A percentile compares a stretch with the other conserved stretches of the same genome.
phyloP scores from a whole-genome alignment of 2,329 filamentous ascomycete genomes.

The Periglandula ipomoeae region DNA sequence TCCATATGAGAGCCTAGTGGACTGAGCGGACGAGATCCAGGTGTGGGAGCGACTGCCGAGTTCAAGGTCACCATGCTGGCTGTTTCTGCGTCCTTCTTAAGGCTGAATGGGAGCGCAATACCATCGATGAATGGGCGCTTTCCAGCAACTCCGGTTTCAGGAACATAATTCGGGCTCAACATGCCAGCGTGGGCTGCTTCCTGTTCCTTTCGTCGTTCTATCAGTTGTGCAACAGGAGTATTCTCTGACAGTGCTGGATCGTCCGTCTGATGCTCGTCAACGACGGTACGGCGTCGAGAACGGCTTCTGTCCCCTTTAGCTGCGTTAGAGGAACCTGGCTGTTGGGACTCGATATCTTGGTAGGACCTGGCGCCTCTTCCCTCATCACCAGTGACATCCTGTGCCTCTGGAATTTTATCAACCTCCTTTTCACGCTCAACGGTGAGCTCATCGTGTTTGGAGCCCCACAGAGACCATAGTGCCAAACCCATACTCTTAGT shows the following conservation, averaged over 20 bases:
- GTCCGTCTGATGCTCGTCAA: conserved; percentile 41
- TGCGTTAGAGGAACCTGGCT: conserved; percentile 16
- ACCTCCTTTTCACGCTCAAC: conserved; percentile 50
- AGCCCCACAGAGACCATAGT: conserved; percentile 82
- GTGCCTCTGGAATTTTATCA: conserved; percentile 25
- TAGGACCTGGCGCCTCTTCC: conserved; percentile 34
- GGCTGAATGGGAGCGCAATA: conserved; percentile 63
- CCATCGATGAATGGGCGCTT: conserved; percentile 60
- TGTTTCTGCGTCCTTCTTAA: conserved; percentile 54
- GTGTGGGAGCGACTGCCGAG: conserved; percentile 26
- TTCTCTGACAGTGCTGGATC: conserved; percentile 23
- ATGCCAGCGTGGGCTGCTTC: conserved; percentile 32
- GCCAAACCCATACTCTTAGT: conserved; percentile 66
- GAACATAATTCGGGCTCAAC: conserved; percentile 31
- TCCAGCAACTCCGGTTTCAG: conserved; percentile 42
- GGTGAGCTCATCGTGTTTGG: conserved; percentile 74
- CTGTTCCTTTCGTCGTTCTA: conserved; percentile 31
- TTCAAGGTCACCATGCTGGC: conserved; percentile 63
- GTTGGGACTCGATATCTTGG: conserved; percentile 30
- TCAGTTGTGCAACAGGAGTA: conserved; percentile 33
- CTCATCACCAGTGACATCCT: conserved; percentile 28
- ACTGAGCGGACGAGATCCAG: conserved; percentile 25
- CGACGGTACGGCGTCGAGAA: conserved; percentile 37
- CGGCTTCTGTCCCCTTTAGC: conserved; percentile 24
- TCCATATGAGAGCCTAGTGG: conserved; percentile 8